Evolutionary conservation across 495 filamentous ascomycete species (phyloP), one percentile per base, ranked within the genome.

Genomic region (Extremus antarcticus): DNA sequence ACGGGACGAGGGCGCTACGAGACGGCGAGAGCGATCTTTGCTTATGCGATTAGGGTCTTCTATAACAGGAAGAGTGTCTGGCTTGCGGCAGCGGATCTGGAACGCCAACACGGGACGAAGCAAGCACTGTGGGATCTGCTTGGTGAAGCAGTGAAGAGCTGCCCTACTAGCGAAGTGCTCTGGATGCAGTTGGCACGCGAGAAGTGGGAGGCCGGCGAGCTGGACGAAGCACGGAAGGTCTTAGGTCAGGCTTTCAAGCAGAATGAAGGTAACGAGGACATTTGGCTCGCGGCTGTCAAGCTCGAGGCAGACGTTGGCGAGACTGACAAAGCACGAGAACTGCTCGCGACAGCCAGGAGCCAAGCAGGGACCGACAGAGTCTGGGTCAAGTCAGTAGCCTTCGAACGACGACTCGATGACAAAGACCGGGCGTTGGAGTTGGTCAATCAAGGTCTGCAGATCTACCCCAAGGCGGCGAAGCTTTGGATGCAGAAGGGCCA

Each of bases 401-500:
- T 95, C 59, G 92, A 97, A 68, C 80, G 92, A 2, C 86, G 90
- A 63, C 46, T 58, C 40, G 74, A 87, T 35, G 83, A 92, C 59
- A 74, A 76, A 40, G 85, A 92, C 35, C 83, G 82, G 0, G 87
- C 91, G 0, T 75, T 99, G 2, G 82, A 94, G 59, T 80, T 97
- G 7, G 89, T 88, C 57, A 88, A 85, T 61, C 81, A 95, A 64
- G 94, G 84, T 24, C 75, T 99, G 0, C 83, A 88, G 52, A 73
- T 87, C n/a, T 97, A 92, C 69, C 91, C 94, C 11, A 79, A 80
- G 47, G 79, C 84, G 1, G 81, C 87, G 51, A 96, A 96, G 67
- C 78, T 99, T 11, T 95, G 89, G 84, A 95, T 95, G 87, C 88
- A 95, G 74, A 99, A 97, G 71, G 92, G 94, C 2, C 92, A 99